These are phyloP conservation scores for Mediolabrus comicus DNA, from an alignment of 108 stramenopile species.

Conservation along the genomic window DNA sequence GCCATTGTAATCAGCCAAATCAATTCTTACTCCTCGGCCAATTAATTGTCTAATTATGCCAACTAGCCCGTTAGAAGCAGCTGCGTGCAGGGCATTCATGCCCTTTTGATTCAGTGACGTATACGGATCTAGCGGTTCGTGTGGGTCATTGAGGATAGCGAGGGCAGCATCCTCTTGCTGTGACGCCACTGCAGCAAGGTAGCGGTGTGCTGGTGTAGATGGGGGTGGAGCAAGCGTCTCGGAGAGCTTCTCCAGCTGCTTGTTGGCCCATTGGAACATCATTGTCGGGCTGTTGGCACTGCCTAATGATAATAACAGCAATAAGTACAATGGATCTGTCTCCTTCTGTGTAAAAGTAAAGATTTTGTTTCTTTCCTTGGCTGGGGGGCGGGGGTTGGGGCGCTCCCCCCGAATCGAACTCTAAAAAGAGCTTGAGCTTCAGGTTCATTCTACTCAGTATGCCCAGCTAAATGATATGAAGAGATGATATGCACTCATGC, in stretches of 20 bases:
- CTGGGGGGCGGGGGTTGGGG: no score
- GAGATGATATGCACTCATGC: no score
- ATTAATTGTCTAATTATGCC: slow-evolving; percentile 43
- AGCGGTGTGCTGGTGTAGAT: slow-evolving; percentile 42
- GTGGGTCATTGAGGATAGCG: slow-evolving; percentile 22
- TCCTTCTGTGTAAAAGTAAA: no score
- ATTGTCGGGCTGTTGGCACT: no score
- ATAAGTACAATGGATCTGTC: background rate
- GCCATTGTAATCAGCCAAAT: slow-evolving; percentile 56
- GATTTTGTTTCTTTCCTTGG: no score
- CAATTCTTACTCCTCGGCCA: slow-evolving; percentile 49
- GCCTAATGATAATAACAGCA: background rate
- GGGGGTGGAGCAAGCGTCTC: slow-evolving; percentile 85
- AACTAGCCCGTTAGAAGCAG: slow-evolving; percentile 46
- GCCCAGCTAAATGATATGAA: no score
- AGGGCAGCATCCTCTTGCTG: slow-evolving; percentile 26
- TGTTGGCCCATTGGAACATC: slow-evolving; percentile 78
- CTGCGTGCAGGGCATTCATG: slow-evolving; percentile 66
- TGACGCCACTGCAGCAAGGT: slow-evolving; percentile 36
- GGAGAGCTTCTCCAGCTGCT: slow-evolving; percentile 63
- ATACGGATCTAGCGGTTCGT: slow-evolving; percentile 12
- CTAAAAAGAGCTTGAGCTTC: no score
- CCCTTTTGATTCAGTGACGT: slow-evolving; percentile 40
- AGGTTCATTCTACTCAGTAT: no score
- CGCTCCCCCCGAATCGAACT: no score